These are phyloP conservation scores for Besnoitia besnoiti DNA, from an alignment of 169 alveolate species.

Conservation along the genomic window DNA sequence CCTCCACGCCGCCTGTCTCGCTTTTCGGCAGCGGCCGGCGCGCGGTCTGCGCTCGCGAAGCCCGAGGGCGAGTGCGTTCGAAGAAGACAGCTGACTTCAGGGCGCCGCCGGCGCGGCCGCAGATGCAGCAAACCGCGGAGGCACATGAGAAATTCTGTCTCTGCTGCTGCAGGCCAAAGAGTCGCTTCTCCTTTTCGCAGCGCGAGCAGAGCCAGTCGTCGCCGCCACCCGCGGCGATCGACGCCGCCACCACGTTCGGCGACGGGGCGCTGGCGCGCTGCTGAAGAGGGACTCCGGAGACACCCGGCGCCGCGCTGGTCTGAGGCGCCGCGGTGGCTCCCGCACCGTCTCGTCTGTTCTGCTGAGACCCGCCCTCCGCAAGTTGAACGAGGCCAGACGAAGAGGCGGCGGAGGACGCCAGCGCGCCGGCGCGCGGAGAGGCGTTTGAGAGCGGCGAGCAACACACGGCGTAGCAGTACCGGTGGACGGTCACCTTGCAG, in stretches of 20 bases:
- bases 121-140: constrained; percentile 56
- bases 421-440: neutral
- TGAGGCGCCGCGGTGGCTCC: neutral
- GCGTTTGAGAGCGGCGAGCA: neutral
- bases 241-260: constrained; percentile 12
- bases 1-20: neutral
- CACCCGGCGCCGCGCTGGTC: neutral
- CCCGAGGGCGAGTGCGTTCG: neutral
- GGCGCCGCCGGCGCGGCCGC: constrained; percentile 67
- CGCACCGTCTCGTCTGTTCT: neutral
- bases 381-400: neutral
- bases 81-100: constrained; percentile 22
- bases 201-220: constrained; percentile 66
- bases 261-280: neutral
- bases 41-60: neutral
- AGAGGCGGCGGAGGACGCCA: neutral
- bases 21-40: no score
- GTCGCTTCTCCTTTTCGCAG: constrained; percentile 57
- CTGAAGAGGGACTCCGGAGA: neutral
- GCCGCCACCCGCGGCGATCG: constrained; percentile 29
- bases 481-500: constrained; percentile 41
- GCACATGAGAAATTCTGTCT: constrained; percentile 23
- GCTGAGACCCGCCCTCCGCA: neutral
- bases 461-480: constrained; percentile 33
- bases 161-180: constrained; percentile 65